These are phyloP conservation scores for Leccinum broughii DNA, from an alignment of 768 basidiomycete species.

Conservation along the genomic window DNA sequence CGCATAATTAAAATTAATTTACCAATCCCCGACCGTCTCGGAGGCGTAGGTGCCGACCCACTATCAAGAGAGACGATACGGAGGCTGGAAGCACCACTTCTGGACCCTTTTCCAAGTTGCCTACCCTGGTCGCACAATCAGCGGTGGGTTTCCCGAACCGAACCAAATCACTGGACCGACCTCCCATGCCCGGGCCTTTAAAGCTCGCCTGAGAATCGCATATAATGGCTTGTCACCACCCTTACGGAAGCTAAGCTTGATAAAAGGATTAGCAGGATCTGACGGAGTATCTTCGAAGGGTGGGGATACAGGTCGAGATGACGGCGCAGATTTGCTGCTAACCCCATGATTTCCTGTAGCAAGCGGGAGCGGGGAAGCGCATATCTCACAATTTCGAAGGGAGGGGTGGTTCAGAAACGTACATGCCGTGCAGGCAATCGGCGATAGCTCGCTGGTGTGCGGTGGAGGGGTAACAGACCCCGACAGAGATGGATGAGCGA, in stretches of 20 bases:
- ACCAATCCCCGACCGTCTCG: conserved; percentile 34
- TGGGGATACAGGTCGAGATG: conserved; percentile 63
- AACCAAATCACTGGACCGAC: conserved; percentile 31
- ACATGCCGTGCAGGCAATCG: conserved; percentile 78
- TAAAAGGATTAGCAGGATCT: conserved; percentile 42
- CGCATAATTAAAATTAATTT: background rate
- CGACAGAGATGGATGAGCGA: conserved; percentile 19
- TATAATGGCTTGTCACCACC: conserved; percentile 90
- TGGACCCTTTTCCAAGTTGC: conserved; percentile 24
- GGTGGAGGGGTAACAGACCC: conserved; percentile 23
- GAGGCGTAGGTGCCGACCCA: conserved; percentile 13
- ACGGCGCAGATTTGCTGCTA: conserved; percentile 58
- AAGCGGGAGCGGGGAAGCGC: conserved; percentile 64
- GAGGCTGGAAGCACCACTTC: conserved; percentile 25
- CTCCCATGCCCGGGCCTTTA: conserved; percentile 79
- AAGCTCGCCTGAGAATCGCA: conserved; percentile 64
- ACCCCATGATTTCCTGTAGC: conserved; percentile 19
- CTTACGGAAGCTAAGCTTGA: conserved; percentile 88
- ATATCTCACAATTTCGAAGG: conserved; percentile 80
- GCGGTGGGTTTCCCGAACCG: background rate
- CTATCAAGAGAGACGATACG: conserved; percentile 19
- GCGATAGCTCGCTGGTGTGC: conserved; percentile 22
- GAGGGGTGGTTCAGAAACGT: conserved; percentile 90
- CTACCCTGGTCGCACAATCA: conserved; percentile 27
- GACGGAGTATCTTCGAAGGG: conserved; percentile 28